Evolutionary conservation across 345 rosid species (phyloP), one percentile per base, ranked within the genome.

Genomic region (Gossypium longicalyx): DNA sequence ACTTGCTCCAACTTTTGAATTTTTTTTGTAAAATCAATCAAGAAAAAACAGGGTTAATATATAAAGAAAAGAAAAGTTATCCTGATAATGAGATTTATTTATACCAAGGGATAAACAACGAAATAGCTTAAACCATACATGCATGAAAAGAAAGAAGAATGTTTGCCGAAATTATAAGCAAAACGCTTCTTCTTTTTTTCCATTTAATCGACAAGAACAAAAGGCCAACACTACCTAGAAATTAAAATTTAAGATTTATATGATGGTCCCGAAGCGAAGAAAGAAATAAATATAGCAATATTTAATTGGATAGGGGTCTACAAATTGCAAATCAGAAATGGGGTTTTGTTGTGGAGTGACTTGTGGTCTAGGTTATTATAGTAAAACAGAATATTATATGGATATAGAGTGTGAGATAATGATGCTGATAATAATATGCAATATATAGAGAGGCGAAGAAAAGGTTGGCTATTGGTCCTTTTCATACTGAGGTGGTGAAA

Each of bases 341-440:
- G 53, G 73, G 25, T 80, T 78, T 80, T 80, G 84, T 70, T 70
- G 57, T 29, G 38, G 38, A 29, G 38, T 29, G 38, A 29, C 38
- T 34, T 34, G 38, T 73, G 80, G 84, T 56, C 82, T 53, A 17
- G 60, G 65, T 23, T 19, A 77, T 74, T 27, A 80, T 70, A 71
- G 51, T 72, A 51, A 77, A 70, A 71, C 17, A 71, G 67, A 73
- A 58, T 64, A 78, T 60, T 69, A 75, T 71, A 20, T 67, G 15
- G 4, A 45, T 45, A 45, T 10, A 45, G 48, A 2, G 48, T 10
- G 49, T 45, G 49, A 8, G 49, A 45, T 34, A 5, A 5, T 34
- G 49, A 9, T 45, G 49, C 12, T 8, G 10, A 45, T 54, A 17
- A 54, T 17, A 7, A 54, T 70, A 29, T 41, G 44, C 16, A 62